Evolutionary conservation across 352 stramenopile genomes (phyloP).

Genomic region (Phytophthora pluvialis): DNA sequence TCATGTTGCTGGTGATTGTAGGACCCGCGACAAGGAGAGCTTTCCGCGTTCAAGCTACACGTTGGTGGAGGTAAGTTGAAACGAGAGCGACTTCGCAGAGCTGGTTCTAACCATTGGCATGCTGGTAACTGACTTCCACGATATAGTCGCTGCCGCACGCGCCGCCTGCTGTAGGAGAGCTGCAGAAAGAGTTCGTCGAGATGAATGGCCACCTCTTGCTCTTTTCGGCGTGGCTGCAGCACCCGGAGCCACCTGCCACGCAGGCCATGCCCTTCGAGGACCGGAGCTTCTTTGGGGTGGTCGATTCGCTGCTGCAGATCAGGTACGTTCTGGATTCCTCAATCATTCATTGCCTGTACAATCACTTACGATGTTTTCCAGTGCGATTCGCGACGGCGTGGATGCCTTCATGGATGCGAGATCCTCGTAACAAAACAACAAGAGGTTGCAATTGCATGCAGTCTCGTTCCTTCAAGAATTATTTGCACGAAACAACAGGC

Average conservation of each 20-base stretch:
- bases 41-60: constrained; percentile 84
- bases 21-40: constrained; percentile 81
- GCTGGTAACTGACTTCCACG: background rate
- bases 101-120: background rate
- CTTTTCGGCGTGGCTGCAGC: constrained; percentile 77
- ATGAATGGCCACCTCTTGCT: constrained; percentile 68
- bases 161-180: constrained; percentile 12
- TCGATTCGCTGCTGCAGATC: constrained; percentile 83
- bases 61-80: constrained; percentile 51
- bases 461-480: constrained; percentile 20
- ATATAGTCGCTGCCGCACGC: constrained; percentile 52
- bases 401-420: constrained; percentile 69
- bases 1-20: constrained; percentile 17
- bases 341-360: background rate
- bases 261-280: constrained; percentile 70
- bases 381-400: constrained; percentile 62
- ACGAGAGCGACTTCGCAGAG: background rate
- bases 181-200: constrained; percentile 51
- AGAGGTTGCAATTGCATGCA: constrained; percentile 13
- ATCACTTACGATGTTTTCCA: constrained; percentile 26
- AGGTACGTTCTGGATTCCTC: constrained; percentile 35
- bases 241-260: constrained; percentile 73
- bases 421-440: constrained; percentile 25
- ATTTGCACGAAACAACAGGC: constrained; percentile 20
- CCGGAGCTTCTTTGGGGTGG: constrained; percentile 71